These are phyloP conservation scores for Dendrocalamus latiflorus DNA, from an alignment of 202 grass and related monocot genomes.

Conservation along the genomic window DNA sequence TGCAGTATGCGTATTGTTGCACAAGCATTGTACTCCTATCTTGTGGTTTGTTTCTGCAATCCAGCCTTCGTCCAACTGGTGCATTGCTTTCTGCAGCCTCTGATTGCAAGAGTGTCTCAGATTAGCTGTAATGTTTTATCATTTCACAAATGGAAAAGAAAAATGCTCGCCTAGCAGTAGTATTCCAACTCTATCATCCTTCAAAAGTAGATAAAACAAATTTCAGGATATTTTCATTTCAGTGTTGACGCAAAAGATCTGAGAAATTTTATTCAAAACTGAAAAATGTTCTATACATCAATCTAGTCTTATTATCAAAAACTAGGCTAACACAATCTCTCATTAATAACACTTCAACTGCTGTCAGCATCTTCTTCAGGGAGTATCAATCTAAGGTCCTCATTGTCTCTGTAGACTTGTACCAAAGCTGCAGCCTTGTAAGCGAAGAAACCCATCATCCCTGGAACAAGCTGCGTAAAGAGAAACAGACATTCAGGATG, in stretches of 20 bases:
- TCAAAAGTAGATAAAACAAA: background rate
- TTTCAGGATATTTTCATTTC: background rate
- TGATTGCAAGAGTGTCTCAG: no score
- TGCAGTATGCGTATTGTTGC: background rate
- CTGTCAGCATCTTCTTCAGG: constrained; percentile 56
- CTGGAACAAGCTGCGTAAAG: constrained; percentile 71
- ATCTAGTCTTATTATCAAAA: background rate
- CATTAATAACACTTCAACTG: constrained; percentile 29
- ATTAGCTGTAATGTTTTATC: no score
- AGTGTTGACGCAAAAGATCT: background rate
- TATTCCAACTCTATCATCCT: background rate
- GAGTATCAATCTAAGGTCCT: constrained; percentile 71
- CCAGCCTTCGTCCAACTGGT: no score
- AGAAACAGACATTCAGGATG: constrained; percentile 18
- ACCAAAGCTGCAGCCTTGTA: constrained; percentile 12
- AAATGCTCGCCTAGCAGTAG: no score
- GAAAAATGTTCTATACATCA: constrained; percentile 16
- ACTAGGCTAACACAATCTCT: constrained; percentile 10
- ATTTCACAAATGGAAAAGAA: no score
- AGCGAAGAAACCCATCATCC: constrained; percentile 84
- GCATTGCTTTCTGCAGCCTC: no score
- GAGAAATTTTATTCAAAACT: constrained; percentile 5
- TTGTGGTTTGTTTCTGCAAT: background rate
- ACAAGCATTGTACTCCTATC: constrained; percentile 10
- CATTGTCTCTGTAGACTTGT: no score